Conservation (phyloP, 805 yeast genomes). For the Candida maesae region DNA sequence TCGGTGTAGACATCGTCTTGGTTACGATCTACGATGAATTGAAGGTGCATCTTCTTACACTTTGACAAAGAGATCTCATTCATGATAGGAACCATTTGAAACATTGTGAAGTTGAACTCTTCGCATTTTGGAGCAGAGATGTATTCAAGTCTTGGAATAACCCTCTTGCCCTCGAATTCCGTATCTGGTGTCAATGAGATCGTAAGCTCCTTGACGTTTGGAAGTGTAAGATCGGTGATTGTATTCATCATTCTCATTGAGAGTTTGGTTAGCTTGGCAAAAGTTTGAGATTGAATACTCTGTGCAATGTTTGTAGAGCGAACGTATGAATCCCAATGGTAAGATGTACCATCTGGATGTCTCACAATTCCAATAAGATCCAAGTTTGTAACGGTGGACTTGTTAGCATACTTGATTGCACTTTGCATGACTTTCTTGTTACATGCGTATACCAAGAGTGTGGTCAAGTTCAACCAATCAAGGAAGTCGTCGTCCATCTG, state of each 20-base stretch:
- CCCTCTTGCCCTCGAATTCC: not conserved
- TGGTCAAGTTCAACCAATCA: not conserved
- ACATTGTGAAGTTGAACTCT: not conserved
- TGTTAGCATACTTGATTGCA: not conserved
- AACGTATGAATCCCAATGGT: not conserved
- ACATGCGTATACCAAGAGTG: not conserved
- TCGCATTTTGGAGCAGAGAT: not conserved
- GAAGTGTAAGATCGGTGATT: not conserved
- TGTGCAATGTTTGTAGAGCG: not conserved
- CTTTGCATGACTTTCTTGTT: not conserved
- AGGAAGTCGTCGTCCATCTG: not conserved
- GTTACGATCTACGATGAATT: not conserved
- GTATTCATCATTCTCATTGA: constrained; percentile 1
- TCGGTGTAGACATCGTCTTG: not conserved
- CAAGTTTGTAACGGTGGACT: not conserved
- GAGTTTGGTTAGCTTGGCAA: not conserved
- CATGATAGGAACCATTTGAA: not conserved
- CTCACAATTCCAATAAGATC: not conserved
- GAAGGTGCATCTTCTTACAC: not conserved
- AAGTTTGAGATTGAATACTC: not conserved
- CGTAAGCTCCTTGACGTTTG: not conserved
- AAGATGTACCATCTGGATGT: not conserved
- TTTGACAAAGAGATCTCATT: not conserved
- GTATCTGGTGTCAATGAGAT: not conserved
- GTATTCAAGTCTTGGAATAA: not conserved